Evolutionary conservation across 2,329 filamentous ascomycete species (phyloP).

Genomic region (Beauveria sp.): DNA sequence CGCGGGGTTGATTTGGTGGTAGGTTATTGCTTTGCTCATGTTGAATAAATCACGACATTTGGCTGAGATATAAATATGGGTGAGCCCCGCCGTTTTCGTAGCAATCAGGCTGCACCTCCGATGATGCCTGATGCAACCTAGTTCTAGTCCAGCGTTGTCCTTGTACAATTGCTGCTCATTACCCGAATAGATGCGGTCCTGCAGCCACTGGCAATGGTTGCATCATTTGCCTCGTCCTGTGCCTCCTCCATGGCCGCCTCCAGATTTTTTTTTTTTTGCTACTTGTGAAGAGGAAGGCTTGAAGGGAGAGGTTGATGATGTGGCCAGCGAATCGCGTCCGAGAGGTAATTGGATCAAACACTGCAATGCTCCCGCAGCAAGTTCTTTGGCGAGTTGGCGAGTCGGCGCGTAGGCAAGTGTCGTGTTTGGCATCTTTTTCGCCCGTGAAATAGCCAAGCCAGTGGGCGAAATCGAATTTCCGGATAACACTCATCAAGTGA

Average conservation of each 20-base stretch:
- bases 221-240: neutral
- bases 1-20: neutral
- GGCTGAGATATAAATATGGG: neutral
- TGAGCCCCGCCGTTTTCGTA: neutral
- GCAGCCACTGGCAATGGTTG: neutral
- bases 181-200: neutral
- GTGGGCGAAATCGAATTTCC: too few relatives aligned
- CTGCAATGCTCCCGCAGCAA: too few relatives aligned
- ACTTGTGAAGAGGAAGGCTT: neutral
- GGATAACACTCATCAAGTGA: too few relatives aligned
- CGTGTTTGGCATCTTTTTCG: too few relatives aligned
- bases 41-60: neutral
- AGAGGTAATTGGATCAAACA: neutral
- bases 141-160: too few relatives aligned
- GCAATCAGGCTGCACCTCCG: neutral
- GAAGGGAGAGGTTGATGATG: neutral
- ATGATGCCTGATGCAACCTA: neutral
- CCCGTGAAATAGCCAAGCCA: too few relatives aligned
- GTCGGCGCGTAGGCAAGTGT: too few relatives aligned
- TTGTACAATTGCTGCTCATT: neutral
- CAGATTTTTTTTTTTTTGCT: neutral
- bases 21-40: neutral
- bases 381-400: too few relatives aligned
- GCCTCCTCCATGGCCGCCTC: neutral
- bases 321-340: neutral